Base-by-base conservation (phyloP, 352 stramenopile genomes). In the Globisporangium echinulatum region DNA sequence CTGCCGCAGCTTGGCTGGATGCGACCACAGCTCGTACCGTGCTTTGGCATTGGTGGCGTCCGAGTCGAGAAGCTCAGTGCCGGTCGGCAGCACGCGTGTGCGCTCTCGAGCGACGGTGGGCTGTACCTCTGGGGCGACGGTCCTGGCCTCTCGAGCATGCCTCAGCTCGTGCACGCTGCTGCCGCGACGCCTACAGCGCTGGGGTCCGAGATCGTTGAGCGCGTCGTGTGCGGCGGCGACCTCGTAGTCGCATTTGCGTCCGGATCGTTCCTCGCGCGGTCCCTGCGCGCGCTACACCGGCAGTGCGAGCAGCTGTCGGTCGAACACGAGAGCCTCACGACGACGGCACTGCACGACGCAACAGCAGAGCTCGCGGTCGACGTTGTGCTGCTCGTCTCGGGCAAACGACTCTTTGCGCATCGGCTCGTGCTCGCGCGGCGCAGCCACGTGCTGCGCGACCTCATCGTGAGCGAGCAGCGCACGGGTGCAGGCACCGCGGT, bases 61-160 rank as follows among this genome's bases (percentile, higher is more conserved):
- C 47, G 56, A 5, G 85, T 90, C 44, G 56, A 48, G 19, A 66
- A 57, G 19, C 77, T 98, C 50, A 89, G 77, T 43, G 94, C 94
- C 46, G 96, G 96, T 2, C 62, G 76, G 43, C 85, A 81, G 49
- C 94, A 98, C 64, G 89, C 83, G 5, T 82, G 87, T 0, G 93
- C 86, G 5, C 69, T 98, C 19, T 97, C 90, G 10, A 66, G 72
- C 3, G 72, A 75, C 19, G 95, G 94, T 10, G 86, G 96, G 66
- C 65, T 98, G 1, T 98, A 96, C 64, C 79, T 95, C 40, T 99
- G 96, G 96, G 79, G 78, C 5, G 69, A 77, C 19, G 43, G 52
- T 4, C 38, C 60, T 7, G 57, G 52, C 0, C 49, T 62, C 7
- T 37, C 48, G 4, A n/a, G 40, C 46, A 3, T 64, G 1, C 59